Conservation (phyloP, 1,284 basidiomycete species). For the Apiotrichum brassicae region DNA sequence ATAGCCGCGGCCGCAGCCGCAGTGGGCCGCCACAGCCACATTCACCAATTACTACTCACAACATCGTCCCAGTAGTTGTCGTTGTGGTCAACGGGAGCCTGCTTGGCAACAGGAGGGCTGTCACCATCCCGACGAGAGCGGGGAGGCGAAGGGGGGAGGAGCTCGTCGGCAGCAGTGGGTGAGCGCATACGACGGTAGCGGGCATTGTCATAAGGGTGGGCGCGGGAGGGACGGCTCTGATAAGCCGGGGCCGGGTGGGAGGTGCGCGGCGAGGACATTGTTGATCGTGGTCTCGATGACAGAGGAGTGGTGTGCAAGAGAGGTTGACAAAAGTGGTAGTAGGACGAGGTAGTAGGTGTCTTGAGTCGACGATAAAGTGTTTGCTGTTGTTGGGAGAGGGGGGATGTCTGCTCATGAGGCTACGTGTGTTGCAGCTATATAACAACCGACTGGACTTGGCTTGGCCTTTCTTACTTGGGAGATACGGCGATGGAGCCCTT, state of each 20-base stretch:
- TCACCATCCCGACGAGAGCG: constrained; percentile 34
- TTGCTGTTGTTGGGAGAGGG: no score
- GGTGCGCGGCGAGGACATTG: constrained; percentile 8
- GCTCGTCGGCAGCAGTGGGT: constrained; percentile 8
- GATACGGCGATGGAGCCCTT: no score
- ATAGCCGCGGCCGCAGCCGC: no score
- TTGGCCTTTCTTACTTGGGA: no score
- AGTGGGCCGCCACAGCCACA: no score
- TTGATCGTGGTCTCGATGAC: no score
- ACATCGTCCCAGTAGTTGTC: constrained; percentile 45
- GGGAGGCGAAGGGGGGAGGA: constrained; percentile 36
- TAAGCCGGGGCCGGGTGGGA: constrained; percentile 11
- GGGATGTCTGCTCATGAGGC: not conserved
- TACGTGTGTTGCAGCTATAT: not conserved
- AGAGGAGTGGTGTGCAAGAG: no score
- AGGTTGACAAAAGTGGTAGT: no score
- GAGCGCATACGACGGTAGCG: constrained; percentile 3
- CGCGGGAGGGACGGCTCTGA: constrained; percentile 1
- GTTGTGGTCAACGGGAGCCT: constrained; percentile 1
- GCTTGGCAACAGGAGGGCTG: constrained; percentile 29
- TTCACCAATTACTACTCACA: constrained; percentile 22
- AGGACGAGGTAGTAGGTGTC: no score
- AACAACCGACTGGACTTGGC: no score
- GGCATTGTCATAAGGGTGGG: constrained; percentile 13
- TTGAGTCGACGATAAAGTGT: no score